A percentile compares a stretch with the other conserved stretches of the same genome.
Evolutionary conservation across 345 rosid species (phyloP).

Genomic region (Eucalyptus virginea): DNA sequence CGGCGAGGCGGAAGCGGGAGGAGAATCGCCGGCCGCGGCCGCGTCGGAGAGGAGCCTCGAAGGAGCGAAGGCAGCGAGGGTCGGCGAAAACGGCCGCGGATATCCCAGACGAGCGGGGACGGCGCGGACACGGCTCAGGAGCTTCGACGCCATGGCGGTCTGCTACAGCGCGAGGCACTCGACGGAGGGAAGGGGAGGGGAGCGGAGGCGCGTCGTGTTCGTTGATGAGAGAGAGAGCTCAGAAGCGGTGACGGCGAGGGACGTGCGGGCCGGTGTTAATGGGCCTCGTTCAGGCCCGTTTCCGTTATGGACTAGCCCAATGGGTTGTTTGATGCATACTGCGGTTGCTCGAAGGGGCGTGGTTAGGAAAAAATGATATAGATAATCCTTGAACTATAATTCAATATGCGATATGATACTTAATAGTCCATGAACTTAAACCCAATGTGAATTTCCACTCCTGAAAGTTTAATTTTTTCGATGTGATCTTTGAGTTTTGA

Average conservation of each 20-base stretch:
- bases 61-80: not conserved
- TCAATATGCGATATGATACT: too few species aligned
- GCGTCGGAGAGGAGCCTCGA: not conserved
- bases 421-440: rapidly evolving
- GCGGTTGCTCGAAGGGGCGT: not conserved
- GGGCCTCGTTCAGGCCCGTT: not conserved
- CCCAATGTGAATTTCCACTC: rapidly evolving
- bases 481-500: too few species aligned
- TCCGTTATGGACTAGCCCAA: not conserved
- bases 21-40: not conserved
- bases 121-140: slow-evolving; percentile 11
- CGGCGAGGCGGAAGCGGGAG: not conserved
- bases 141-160: slow-evolving; percentile 3
- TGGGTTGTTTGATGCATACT: not conserved
- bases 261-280: not conserved
- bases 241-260: not conserved
- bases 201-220: not conserved
- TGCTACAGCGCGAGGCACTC: not conserved
- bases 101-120: not conserved
- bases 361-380: not conserved
- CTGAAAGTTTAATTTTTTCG: too few species aligned
- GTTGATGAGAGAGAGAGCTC: not conserved
- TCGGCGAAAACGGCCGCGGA: not conserved
- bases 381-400: too few species aligned
- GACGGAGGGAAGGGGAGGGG: not conserved